Evolutionary conservation across 2,329 filamentous ascomycete species (phyloP).

Genomic region (Fusarium euwallaceae): DNA sequence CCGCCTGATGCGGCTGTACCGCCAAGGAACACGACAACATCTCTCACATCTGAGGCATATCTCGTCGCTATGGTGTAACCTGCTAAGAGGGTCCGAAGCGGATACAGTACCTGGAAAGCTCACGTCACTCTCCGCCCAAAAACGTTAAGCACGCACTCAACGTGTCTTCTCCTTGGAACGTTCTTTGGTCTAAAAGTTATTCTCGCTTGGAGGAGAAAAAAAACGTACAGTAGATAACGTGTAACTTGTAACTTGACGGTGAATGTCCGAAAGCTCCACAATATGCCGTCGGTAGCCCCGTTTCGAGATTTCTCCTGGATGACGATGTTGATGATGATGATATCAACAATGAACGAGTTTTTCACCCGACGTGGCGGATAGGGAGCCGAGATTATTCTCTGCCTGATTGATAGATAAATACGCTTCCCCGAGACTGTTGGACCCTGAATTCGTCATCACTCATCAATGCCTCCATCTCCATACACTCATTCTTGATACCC

Average conservation of each 20-base stretch:
- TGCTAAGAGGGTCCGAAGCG: constrained; percentile 25
- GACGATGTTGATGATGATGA: constrained; percentile 24
- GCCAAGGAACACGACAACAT: constrained; percentile 5
- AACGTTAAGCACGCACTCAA: constrained; percentile 11
- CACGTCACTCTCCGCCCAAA: background rate
- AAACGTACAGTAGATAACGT: constrained; percentile 29
- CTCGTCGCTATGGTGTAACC: constrained; percentile 34
- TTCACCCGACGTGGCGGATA: constrained; percentile 11
- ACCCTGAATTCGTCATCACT: constrained; percentile 21
- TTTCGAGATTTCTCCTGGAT: constrained; percentile 6
- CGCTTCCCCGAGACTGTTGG: constrained; percentile 29
- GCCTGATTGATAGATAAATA: constrained; percentile 35
- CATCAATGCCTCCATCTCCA: constrained; percentile 17
- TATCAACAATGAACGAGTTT: constrained; percentile 40
- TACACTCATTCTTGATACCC: constrained; percentile 39
- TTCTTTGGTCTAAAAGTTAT: constrained; percentile 19
- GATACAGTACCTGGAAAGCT: background rate
- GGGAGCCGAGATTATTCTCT: background rate
- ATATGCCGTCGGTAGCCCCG: constrained; percentile 33
- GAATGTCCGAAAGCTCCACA: constrained; percentile 34
- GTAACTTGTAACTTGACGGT: constrained; percentile 27
- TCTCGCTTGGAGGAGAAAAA: constrained; percentile 14
- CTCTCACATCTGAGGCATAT: constrained; percentile 32
- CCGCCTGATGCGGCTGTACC: constrained; percentile 28
- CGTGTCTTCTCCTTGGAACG: constrained; percentile 17